Conservation (phyloP, 768 basidiomycete species). For the Amanita pseudoporphyria region DNA sequence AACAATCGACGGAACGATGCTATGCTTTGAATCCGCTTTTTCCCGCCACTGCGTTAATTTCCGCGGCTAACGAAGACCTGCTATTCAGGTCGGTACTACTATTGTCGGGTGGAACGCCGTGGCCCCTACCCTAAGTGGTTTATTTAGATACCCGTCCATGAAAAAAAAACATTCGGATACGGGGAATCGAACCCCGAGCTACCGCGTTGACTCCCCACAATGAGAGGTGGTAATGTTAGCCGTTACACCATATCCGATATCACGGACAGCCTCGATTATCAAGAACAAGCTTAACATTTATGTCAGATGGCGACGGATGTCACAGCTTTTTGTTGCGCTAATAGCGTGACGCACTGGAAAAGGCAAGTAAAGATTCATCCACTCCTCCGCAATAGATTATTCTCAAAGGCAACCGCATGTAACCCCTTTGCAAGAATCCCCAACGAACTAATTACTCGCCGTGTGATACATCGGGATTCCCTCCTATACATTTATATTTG, state of each 20-base stretch:
- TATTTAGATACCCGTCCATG: no score
- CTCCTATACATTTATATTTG: no score
- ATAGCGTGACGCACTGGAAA: no score
- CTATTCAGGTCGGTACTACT: neutral
- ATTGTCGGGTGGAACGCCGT: neutral
- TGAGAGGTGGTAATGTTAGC: slow-evolving; percentile 62
- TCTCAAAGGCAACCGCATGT: no score
- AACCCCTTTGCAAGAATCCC: no score
- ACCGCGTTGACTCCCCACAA: slow-evolving; percentile 21
- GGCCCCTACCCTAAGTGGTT: no score
- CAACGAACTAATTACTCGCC: no score
- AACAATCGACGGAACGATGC: neutral
- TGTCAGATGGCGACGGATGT: no score
- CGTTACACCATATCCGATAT: slow-evolving; percentile 50
- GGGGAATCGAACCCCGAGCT: slow-evolving; percentile 33
- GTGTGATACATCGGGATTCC: no score
- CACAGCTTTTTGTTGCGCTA: no score
- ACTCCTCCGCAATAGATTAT: no score
- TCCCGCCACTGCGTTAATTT: neutral
- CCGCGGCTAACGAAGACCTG: neutral
- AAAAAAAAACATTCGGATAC: slow-evolving; percentile 14
- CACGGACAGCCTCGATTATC: neutral
- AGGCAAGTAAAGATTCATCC: no score
- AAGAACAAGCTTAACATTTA: neutral
- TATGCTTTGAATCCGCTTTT: neutral